Evolutionary conservation across 495 filamentous ascomycete genomes (phyloP).

Genomic region (Cladorrhinum samala): DNA sequence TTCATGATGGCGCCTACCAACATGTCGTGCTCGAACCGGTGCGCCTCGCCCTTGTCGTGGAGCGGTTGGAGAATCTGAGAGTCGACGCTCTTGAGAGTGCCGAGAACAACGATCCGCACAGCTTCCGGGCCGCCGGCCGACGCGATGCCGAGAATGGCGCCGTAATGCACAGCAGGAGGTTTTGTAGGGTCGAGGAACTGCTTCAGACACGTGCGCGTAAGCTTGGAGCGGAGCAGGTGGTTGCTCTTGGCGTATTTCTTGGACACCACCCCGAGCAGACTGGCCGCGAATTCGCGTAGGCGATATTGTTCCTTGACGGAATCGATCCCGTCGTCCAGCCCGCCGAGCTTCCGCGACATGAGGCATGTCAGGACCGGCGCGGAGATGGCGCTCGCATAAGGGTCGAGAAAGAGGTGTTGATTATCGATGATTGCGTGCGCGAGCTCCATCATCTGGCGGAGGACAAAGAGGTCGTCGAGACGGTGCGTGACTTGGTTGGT

Average conservation of each 20-base stretch:
- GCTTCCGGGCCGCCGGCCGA: slow-evolving; percentile 71
- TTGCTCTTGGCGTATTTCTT: slow-evolving; percentile 69
- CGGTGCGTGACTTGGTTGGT: slow-evolving; percentile 89
- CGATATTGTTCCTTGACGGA: slow-evolving; percentile 58
- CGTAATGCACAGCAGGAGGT: slow-evolving; percentile 75
- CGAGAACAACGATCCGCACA: slow-evolving; percentile 72
- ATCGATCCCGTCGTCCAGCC: slow-evolving; percentile 32
- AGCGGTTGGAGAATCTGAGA: slow-evolving; percentile 54
- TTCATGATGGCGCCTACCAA: slow-evolving; percentile 56
- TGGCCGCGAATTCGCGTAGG: slow-evolving; percentile 77
- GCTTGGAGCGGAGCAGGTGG: slow-evolving; percentile 70
- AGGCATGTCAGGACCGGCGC: slow-evolving; percentile 88
- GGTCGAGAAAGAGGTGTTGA: slow-evolving; percentile 72
- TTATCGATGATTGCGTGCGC: slow-evolving; percentile 78
- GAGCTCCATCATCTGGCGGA: slow-evolving; percentile 87
- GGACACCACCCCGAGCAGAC: slow-evolving; percentile 65
- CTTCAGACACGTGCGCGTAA: slow-evolving; percentile 88
- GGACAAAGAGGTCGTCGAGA: slow-evolving; percentile 75
- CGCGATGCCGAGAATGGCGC: slow-evolving; percentile 71
- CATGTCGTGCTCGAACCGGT: slow-evolving; percentile 53
- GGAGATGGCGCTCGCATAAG: slow-evolving; percentile 83
- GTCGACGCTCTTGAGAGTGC: slow-evolving; percentile 74
- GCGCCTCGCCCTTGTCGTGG: slow-evolving; percentile 51
- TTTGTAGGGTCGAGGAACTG: slow-evolving; percentile 78
- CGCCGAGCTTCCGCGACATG: slow-evolving; percentile 75